phyloP scores from a whole-genome alignment of 176 grass and related monocot genomes.

The Raddia guianensis region DNA sequence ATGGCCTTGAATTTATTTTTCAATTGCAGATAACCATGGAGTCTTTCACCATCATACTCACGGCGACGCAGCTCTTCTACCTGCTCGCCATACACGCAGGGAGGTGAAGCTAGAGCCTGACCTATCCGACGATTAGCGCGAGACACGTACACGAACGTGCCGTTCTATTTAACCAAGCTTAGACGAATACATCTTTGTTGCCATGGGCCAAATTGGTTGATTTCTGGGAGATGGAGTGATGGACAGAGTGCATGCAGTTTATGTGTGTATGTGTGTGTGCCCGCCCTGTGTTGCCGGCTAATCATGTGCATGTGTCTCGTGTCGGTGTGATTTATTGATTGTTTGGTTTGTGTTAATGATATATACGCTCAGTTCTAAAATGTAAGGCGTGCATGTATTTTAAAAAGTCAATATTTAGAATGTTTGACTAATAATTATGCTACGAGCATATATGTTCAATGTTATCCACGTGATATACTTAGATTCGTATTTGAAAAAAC shows the following conservation, averaged over 20 bases:
- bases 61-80: conserved; percentile 81
- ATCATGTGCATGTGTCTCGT: conserved; percentile 28
- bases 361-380: no score
- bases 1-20: not conserved
- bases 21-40: conserved; percentile 82
- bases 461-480: no score
- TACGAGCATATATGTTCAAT: no score
- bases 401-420: no score
- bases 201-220: conserved; percentile 5
- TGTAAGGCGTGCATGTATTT: no score
- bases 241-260: not conserved
- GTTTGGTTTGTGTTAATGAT: not conserved
- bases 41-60: conserved; percentile 86
- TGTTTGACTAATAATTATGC: no score
- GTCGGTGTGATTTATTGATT: conserved; percentile 31
- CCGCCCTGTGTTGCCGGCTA: not conserved
- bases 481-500: no score
- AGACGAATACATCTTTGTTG: conserved; percentile 15
- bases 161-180: not conserved
- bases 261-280: conserved; percentile 2
- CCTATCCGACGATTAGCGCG: not conserved
- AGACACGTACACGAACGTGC: not conserved
- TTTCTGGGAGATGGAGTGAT: not conserved
- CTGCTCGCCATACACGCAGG: conserved; percentile 67
- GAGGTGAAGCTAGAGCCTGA: conserved; percentile 18